Conservation (phyloP, 352 stramenopile genomes). For the Globisporangium parvum region DNA sequence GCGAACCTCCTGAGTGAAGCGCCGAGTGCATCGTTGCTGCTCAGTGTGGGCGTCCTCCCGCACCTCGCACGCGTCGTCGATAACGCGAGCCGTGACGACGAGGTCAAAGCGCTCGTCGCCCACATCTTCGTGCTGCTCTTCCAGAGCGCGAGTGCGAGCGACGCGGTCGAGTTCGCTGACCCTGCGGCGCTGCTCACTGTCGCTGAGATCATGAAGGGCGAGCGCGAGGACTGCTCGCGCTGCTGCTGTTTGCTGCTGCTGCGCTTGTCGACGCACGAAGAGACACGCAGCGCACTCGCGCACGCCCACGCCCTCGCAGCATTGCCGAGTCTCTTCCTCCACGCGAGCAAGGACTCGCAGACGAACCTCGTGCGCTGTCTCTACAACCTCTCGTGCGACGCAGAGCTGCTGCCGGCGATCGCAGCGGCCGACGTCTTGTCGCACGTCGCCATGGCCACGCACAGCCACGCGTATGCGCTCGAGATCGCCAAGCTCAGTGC, state of each 20-base stretch:
- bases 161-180: conserved; percentile 25
- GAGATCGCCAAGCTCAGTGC: conserved; percentile 18
- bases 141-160: conserved; percentile 22
- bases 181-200: conserved; percentile 18
- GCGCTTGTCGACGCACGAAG: conserved; percentile 38
- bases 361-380: conserved; percentile 43
- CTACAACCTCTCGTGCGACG: conserved; percentile 59
- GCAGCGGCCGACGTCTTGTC: conserved; percentile 15
- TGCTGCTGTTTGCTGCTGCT: conserved; percentile 55
- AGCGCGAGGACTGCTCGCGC: conserved; percentile 25
- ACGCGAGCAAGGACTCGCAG: conserved; percentile 26
- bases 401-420: conserved; percentile 21
- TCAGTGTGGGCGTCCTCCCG: conserved; percentile 19
- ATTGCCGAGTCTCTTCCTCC: conserved; percentile 28
- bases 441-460: conserved; percentile 16
- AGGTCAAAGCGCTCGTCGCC: conserved; percentile 15
- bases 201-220: conserved; percentile 12
- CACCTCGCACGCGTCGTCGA: conserved; percentile 27
- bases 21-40: conserved; percentile 17
- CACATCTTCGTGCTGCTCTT: conserved; percentile 29
- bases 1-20: conserved; percentile 47
- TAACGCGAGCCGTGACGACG: conserved; percentile 12
- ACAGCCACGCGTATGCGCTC: conserved; percentile 16
- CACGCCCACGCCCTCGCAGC: conserved; percentile 8
- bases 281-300: conserved; percentile 24